Conservation (phyloP, 1,284 basidiomycete genomes). For the Calocybe gambosa region DNA sequence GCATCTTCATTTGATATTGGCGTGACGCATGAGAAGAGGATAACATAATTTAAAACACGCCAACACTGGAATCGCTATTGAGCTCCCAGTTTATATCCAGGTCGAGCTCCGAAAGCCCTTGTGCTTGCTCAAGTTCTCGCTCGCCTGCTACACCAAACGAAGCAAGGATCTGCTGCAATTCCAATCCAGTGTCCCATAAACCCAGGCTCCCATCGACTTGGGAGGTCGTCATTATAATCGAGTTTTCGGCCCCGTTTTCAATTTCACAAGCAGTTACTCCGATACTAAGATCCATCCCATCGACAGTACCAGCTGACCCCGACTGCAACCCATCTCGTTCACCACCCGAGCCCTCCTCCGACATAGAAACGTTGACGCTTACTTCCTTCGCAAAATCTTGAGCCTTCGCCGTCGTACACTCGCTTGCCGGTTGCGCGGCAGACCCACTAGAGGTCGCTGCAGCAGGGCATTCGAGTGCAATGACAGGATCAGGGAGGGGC, state of each 20-base stretch:
- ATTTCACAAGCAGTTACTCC: constrained; percentile 12
- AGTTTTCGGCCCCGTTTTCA: background rate
- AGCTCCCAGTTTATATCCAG: constrained; percentile 18
- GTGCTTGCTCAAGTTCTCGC: constrained; percentile 10
- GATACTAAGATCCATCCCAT: constrained; percentile 3
- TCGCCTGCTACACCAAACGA: constrained; percentile 34
- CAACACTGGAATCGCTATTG: constrained; percentile 9
- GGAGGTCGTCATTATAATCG: constrained; percentile 21
- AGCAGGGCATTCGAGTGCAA: constrained; percentile 23
- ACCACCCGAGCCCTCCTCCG: background rate
- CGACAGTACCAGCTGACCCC: constrained; percentile 1
- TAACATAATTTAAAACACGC: constrained; percentile 10
- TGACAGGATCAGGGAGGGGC: constrained; percentile 34
- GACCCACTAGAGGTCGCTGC: constrained; percentile 9
- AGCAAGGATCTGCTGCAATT: constrained; percentile 59
- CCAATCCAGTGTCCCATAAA: constrained; percentile 34
- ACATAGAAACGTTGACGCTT: background rate
- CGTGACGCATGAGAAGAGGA: background rate
- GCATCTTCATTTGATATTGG: background rate
- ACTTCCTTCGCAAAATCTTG: constrained; percentile 4
- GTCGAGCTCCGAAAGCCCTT: constrained; percentile 13
- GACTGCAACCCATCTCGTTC: constrained; percentile 2
- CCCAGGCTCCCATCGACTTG: constrained; percentile 10
- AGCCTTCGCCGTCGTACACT: constrained; percentile 4
- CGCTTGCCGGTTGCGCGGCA: constrained; percentile 13